phyloP scores from a whole-genome alignment of 1,284 basidiomycete genomes.

The Malassezia psittaci region DNA sequence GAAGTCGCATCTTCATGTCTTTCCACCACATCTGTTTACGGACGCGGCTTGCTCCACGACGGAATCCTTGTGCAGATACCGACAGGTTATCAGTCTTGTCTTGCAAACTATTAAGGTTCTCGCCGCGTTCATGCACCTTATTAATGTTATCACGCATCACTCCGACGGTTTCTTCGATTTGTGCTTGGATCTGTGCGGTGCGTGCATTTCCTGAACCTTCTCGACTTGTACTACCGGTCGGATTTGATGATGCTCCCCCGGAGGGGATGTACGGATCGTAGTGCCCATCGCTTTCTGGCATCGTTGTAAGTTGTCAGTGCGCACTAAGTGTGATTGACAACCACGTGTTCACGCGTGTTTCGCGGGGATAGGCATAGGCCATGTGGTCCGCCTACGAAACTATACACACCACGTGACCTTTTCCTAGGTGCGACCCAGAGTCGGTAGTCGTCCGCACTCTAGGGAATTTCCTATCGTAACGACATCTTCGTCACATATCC shows the following conservation, averaged over 20 bases:
- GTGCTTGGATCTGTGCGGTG: slow-evolving; percentile 43
- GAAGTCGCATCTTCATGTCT: slow-evolving; percentile 28
- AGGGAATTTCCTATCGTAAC: slow-evolving; percentile 5
- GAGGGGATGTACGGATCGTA: slow-evolving; percentile 46
- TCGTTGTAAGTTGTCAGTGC: slow-evolving; percentile 6
- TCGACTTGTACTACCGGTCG: slow-evolving; percentile 26
- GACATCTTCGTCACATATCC: slow-evolving; percentile 15
- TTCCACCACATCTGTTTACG: slow-evolving; percentile 72
- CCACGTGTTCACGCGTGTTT: background rate
- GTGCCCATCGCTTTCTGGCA: slow-evolving; percentile 30
- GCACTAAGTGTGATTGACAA: background rate
- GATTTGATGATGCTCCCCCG: slow-evolving; percentile 27
- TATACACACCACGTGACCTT: slow-evolving; percentile 15
- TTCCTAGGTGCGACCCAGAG: background rate
- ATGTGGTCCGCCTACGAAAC: background rate
- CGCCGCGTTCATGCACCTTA: slow-evolving; percentile 79
- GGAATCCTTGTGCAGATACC: slow-evolving; percentile 97
- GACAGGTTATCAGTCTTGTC: slow-evolving; percentile 98
- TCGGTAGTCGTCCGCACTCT: background rate
- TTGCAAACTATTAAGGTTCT: slow-evolving; percentile 83
- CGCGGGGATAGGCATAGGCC: background rate
- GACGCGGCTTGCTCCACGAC: slow-evolving; percentile 89
- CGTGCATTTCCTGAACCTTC: slow-evolving; percentile 36
- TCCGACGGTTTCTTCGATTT: slow-evolving; percentile 51
- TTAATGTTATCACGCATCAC: slow-evolving; percentile 94